phyloP scores from a whole-genome alignment of 2,329 filamentous ascomycete species.

The Alternaria viburni region DNA sequence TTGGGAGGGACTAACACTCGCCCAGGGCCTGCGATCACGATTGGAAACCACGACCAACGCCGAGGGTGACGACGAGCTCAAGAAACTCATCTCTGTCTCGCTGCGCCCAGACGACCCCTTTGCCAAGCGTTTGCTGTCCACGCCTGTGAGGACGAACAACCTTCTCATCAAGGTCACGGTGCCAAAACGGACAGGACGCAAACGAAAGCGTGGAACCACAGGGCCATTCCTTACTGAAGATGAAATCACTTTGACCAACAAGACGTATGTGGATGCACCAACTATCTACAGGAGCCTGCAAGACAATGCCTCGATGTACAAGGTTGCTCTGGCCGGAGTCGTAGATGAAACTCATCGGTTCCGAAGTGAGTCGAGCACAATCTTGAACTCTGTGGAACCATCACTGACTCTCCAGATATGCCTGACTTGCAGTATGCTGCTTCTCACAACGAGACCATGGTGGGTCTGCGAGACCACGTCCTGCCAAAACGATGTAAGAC shows the following conservation, averaged over 20 bases:
- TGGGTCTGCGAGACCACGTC: slow-evolving; percentile 72
- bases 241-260: slow-evolving; percentile 14
- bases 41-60: slow-evolving; percentile 28
- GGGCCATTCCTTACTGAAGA: slow-evolving; percentile 62
- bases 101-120: slow-evolving; percentile 81
- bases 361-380: slow-evolving; percentile 59
- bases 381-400: not conserved
- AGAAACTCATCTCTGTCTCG: slow-evolving; percentile 69
- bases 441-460: slow-evolving; percentile 70
- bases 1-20: slow-evolving; percentile 14
- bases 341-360: slow-evolving; percentile 87
- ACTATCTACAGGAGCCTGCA: slow-evolving; percentile 67
- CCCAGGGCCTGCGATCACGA: slow-evolving; percentile 37
- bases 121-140: slow-evolving; percentile 78
- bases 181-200: slow-evolving; percentile 84
- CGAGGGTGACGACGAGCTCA: slow-evolving; percentile 46
- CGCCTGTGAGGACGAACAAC: slow-evolving; percentile 78
- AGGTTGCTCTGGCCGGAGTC: slow-evolving; percentile 72
- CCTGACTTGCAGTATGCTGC: slow-evolving; percentile 87
- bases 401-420: slow-evolving; percentile 58
- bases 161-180: slow-evolving; percentile 85
- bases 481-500: slow-evolving; percentile 72
- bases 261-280: slow-evolving; percentile 28
- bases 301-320: slow-evolving; percentile 73
- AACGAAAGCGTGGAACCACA: slow-evolving; percentile 78